These are phyloP conservation scores for Xylaria flabelliformis DNA, from an alignment of 495 filamentous ascomycete genomes.

Conservation along the genomic window DNA sequence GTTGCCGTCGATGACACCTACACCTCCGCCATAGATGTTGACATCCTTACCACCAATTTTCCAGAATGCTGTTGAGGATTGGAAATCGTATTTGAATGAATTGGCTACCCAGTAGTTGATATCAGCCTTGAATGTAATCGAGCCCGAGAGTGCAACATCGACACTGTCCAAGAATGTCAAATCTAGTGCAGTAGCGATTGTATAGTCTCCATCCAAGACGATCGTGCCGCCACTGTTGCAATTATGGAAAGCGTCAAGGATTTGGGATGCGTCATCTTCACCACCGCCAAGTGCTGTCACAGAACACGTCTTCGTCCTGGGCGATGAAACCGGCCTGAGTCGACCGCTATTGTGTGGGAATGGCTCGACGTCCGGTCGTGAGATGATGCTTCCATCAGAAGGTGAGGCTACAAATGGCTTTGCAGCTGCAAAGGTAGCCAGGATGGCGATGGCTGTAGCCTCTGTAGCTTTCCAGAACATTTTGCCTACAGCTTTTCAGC, in stretches of 20 bases:
- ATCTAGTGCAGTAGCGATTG: conserved; percentile 66
- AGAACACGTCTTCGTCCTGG: conserved; percentile 13
- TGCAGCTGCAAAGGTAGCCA: conserved; percentile 6
- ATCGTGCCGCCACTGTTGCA: conserved; percentile 72
- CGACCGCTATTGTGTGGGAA: conserved; percentile 22
- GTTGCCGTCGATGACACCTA: conserved; percentile 38
- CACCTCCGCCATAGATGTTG: conserved; percentile 40
- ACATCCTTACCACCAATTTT: conserved; percentile 43
- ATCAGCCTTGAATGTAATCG: conserved; percentile 28
- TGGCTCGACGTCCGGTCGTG: conserved; percentile 18
- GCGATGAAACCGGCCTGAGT: not conserved
- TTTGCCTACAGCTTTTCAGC: conserved; percentile 1
- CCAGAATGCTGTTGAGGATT: conserved; percentile 40
- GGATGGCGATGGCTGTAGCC: conserved; percentile 7
- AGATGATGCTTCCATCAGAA: not conserved
- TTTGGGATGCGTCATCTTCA: conserved; percentile 60
- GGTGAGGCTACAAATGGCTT: not conserved
- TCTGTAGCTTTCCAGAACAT: conserved; percentile 4
- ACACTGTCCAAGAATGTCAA: conserved; percentile 67
- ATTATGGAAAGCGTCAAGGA: conserved; percentile 61
- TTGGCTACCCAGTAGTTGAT: conserved; percentile 41
- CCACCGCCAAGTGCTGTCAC: conserved; percentile 37
- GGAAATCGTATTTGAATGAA: conserved; percentile 41
- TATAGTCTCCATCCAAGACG: conserved; percentile 63
- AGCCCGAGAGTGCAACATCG: conserved; percentile 52